Evolutionary conservation across 2,329 filamentous ascomycete species (phyloP), one percentile per base, ranked within the genome.

Genomic region (Fusarium guadeloupense): DNA sequence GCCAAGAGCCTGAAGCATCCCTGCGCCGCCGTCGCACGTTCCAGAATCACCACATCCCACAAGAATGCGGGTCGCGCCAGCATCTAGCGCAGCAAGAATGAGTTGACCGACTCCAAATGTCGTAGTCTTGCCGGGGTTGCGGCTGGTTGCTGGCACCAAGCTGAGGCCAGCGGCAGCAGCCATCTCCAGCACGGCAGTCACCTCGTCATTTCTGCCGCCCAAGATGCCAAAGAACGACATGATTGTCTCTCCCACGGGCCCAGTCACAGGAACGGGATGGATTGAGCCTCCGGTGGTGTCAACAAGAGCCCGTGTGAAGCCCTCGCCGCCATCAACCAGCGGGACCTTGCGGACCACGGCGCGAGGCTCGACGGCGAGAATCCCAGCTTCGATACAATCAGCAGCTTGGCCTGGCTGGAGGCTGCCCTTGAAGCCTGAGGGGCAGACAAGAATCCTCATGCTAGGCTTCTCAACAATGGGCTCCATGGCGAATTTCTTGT

Each of bases 401-500:
- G 81, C 81, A 2, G 80, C 81, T n/a, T 74, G 72, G 13, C 78
- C 73, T 4, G 82, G 80, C 14, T 78, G 75, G 4, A 84, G 76
- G 42, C 80, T 83, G 21, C 82, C 81, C 54, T 84, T 84, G 74
- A 84, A 84, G 3, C 81, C 82, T 1, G 81, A 83, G 0, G 82
- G 82, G 14, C 79, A 80, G 31, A 84, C 75, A 42, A 84, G 75
- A 20, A 84, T 58, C 16, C 64, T 65, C 62, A 74, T 72, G 14
- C 49, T 58, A 41, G 57, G 40, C 10, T 16, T 44, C 6, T 34
- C 23, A 12, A 19, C 4, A 5, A 17, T 19, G 14, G 42, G 45
- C 21, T 30, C 34, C 37, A 61, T 62, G 23, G 25, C 41, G 14
- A 41, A 19, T 37, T 26, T 25, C 6, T n/a, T 5, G 34, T 13